These are phyloP conservation scores for Arthrobotrys sphaeroides DNA, from an alignment of 2,329 filamentous ascomycete genomes.

Conservation along the genomic window DNA sequence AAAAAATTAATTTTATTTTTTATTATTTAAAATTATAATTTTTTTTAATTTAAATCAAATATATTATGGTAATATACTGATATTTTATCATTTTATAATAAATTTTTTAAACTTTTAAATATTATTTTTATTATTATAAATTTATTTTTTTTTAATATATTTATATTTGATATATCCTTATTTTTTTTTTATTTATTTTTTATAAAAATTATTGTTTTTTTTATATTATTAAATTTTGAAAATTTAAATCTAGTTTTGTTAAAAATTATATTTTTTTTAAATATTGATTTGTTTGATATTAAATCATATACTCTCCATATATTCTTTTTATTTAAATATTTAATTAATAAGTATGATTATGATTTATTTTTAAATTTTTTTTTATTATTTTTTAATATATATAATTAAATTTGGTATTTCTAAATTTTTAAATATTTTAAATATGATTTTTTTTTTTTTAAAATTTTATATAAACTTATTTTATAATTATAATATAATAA, in stretches of 20 bases:
- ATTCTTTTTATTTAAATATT: background rate
- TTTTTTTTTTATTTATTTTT: too few species aligned
- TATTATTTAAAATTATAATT: background rate
- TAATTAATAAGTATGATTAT: background rate
- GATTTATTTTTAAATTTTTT: background rate
- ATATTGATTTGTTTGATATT: background rate
- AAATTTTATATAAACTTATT: background rate
- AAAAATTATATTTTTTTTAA: background rate
- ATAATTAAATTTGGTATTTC: background rate
- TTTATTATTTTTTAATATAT: background rate
- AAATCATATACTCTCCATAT: background rate
- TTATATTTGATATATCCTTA: background rate
- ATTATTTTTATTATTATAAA: background rate
- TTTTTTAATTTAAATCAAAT: background rate
- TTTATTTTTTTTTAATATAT: background rate
- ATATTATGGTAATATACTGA: background rate
- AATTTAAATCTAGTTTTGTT: background rate
- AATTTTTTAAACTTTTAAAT: background rate
- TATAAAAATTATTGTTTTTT: too few species aligned
- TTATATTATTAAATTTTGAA: too few species aligned
- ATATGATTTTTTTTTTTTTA: background rate
- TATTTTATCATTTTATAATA: background rate
- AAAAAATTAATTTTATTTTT: background rate
- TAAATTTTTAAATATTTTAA: background rate
- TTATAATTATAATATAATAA: background rate